These are phyloP conservation scores for Melanopsichium pennsylvanicum DNA, from an alignment of 1,284 basidiomycete genomes.

Conservation along the genomic window DNA sequence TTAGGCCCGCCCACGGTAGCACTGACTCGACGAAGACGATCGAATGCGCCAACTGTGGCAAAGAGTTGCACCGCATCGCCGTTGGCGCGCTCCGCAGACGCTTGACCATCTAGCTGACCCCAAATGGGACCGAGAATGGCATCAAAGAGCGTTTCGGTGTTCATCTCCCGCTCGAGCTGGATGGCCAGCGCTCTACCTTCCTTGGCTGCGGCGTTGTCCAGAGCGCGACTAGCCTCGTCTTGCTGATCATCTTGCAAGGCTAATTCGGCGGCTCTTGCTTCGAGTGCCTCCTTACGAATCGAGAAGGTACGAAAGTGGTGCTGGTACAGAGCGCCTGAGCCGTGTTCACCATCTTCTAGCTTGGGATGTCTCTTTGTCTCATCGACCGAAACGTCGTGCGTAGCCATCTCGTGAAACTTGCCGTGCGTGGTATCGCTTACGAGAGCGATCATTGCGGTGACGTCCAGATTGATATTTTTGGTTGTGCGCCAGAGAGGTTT, in stretches of 20 bases:
- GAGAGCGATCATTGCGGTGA: conserved; percentile 57
- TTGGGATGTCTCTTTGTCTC: conserved; percentile 21
- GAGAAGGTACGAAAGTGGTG: conserved; percentile 41
- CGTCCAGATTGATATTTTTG: conserved; percentile 52
- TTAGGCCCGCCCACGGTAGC: conserved; percentile 40
- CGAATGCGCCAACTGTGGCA: conserved; percentile 38
- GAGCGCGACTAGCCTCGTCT: conserved; percentile 20
- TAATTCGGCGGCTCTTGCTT: conserved; percentile 31
- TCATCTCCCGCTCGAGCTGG: conserved; percentile 45
- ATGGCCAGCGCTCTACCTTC: conserved; percentile 36
- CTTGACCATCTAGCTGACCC: neutral
- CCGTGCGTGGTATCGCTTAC: conserved; percentile 54
- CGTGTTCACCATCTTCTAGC: conserved; percentile 14
- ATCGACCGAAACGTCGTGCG: conserved; percentile 1
- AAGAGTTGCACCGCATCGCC: conserved; percentile 10
- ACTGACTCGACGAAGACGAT: conserved; percentile 33
- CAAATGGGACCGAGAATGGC: conserved; percentile 27
- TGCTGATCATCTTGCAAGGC: conserved; percentile 23
- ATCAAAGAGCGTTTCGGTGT: conserved; percentile 39
- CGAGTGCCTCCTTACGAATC: conserved; percentile 39
- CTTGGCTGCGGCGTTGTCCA: conserved; percentile 32
- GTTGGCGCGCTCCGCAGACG: neutral
- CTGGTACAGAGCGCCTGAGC: conserved; percentile 25
- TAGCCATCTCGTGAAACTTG: conserved; percentile 7
- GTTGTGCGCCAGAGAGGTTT: conserved; percentile 25